phyloP scores from a whole-genome alignment of 169 alveolate species.

The Cryptosporidium xiaoi region DNA sequence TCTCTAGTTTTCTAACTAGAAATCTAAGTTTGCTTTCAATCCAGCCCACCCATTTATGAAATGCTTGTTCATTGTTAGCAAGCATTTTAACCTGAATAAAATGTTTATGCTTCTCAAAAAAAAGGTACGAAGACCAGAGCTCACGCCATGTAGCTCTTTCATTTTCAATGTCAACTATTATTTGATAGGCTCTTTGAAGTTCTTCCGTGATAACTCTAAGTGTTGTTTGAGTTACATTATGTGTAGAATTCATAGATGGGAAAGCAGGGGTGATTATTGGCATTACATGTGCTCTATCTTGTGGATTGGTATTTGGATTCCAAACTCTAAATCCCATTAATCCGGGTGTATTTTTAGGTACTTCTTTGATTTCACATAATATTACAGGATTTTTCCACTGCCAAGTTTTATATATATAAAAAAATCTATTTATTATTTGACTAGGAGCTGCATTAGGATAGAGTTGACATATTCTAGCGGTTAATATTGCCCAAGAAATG shows the following conservation, averaged over 20 bases:
- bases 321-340: conserved; percentile 90
- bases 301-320: conserved; percentile 90
- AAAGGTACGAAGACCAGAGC: conserved; percentile 81
- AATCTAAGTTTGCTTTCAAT: conserved; percentile 85
- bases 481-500: conserved; percentile 98
- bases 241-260: conserved; percentile 97
- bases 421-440: conserved; percentile 92
- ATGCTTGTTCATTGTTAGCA: conserved; percentile 82
- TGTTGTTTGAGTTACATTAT: conserved; percentile 93
- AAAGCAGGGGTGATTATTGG: conserved; percentile 98
- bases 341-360: conserved; percentile 85
- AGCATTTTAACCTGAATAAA: conserved; percentile 84
- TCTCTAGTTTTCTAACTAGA: conserved; percentile 84
- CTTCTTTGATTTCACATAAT: conserved; percentile 88
- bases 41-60: conserved; percentile 85
- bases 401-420: conserved; percentile 90
- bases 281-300: conserved; percentile 92
- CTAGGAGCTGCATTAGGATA: conserved; percentile 94
- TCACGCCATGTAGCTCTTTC: conserved; percentile 79
- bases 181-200: conserved; percentile 83
- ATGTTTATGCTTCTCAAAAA: conserved; percentile 83
- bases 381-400: conserved; percentile 90
- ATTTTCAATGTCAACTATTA: conserved; percentile 77
- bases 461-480: conserved; percentile 95
- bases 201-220: conserved; percentile 93